phyloP scores from a whole-genome alignment of 345 rosid genomes.

The Ricinus communis region DNA sequence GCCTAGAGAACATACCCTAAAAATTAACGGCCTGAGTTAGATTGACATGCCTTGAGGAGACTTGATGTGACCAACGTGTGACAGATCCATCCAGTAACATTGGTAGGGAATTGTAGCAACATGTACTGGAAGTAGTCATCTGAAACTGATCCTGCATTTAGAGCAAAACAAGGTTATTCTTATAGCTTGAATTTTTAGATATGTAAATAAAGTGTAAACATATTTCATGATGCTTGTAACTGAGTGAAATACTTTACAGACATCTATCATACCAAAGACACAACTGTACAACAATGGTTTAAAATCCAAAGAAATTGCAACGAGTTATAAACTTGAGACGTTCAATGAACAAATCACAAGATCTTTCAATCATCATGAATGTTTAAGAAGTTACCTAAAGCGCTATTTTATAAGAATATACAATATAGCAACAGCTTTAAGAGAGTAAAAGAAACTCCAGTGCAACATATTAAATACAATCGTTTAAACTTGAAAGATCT shows the following conservation, averaged over 20 bases:
- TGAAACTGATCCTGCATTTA: conserved; percentile 75
- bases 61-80: conserved; percentile 88
- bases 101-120: conserved; percentile 90
- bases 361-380: no score
- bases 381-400: no score
- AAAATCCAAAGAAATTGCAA: background rate
- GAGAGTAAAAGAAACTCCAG: no score
- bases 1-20: conserved; percentile 36
- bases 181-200: background rate
- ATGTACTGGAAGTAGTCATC: conserved; percentile 92
- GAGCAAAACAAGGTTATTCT: background rate
- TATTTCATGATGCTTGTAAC: no score
- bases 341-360: no score
- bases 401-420: no score
- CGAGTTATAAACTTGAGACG: no score
- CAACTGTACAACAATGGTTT: background rate
- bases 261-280: background rate
- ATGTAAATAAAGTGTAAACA: no score
- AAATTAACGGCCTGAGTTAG: conserved; percentile 38
- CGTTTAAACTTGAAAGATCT: no score
- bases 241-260: no score
- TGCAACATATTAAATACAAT: no score
- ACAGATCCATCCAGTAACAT: conserved; percentile 96
- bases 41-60: conserved; percentile 86
- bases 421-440: no score